phyloP scores from a whole-genome alignment of 192 early-diverging fungal genomes.

The Podila verticillata region DNA sequence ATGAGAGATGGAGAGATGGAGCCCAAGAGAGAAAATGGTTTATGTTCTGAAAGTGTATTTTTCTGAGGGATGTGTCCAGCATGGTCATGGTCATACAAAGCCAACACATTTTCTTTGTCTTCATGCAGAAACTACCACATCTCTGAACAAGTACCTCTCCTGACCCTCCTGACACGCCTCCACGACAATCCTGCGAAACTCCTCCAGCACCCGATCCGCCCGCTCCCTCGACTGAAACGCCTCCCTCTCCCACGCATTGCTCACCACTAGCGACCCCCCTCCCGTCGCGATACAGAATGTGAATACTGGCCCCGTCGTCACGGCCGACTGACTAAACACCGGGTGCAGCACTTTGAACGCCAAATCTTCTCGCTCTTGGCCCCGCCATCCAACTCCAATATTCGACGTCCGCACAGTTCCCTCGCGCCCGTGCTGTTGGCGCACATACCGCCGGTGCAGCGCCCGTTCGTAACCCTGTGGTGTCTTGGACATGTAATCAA shows the following conservation, averaged over 20 bases:
- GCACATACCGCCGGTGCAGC: neutral
- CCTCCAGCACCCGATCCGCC: conserved; percentile 2
- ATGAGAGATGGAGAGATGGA: too few relatives aligned
- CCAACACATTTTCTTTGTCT: too few relatives aligned
- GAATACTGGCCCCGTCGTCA: neutral
- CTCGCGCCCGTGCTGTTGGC: conserved; percentile 30
- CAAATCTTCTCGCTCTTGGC: neutral
- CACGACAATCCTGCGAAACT: conserved; percentile 24
- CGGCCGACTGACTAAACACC: conserved; percentile 12
- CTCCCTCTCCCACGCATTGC: conserved; percentile 11
- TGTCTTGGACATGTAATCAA: conserved; percentile 7
- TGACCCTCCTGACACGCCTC: neutral
- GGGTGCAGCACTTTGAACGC: conserved; percentile 13
- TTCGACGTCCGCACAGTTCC: conserved; percentile 26
- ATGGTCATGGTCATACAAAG: too few relatives aligned
- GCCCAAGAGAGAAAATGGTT: too few relatives aligned
- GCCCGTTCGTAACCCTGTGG: conserved; percentile 16
- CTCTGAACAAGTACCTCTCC: too few relatives aligned
- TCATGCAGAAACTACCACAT: too few relatives aligned
- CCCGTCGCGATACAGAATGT: conserved; percentile 22
- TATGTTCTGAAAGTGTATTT: too few relatives aligned
- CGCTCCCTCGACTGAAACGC: conserved; percentile 6
- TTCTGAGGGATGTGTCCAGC: too few relatives aligned
- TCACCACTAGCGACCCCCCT: conserved; percentile 15
- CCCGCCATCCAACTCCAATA: conserved; percentile 7